These are phyloP conservation scores for Chamaenerion angustifolium DNA, from an alignment of 345 rosid species.

Conservation along the genomic window DNA sequence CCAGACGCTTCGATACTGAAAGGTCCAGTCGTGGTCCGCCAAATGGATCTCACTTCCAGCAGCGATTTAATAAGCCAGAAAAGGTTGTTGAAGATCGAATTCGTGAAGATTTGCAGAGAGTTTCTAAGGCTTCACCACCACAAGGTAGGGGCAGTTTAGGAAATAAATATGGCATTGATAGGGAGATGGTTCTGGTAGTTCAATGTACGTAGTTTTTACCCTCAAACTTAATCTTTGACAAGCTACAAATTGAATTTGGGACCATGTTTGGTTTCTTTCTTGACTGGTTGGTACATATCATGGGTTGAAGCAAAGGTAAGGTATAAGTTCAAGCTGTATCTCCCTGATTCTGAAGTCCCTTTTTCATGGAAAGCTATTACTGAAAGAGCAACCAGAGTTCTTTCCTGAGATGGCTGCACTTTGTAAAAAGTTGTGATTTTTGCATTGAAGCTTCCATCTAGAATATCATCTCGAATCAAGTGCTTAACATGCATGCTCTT, in stretches of 20 bases:
- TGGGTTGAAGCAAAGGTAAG: slow-evolving; percentile 90
- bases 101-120: slow-evolving; percentile 55
- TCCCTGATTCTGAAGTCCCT: slow-evolving; percentile 46
- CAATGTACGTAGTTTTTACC: slow-evolving; percentile 31
- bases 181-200: slow-evolving; percentile 54
- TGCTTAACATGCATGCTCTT: slow-evolving; percentile 67
- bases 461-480: slow-evolving; percentile 41
- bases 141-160: slow-evolving; percentile 97
- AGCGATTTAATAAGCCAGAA: slow-evolving; percentile 55
- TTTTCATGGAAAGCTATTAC: slow-evolving; percentile 32
- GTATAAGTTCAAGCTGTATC: slow-evolving; percentile 65
- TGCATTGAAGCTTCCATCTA: slow-evolving; percentile 37
- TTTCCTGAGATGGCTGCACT: slow-evolving; percentile 38
- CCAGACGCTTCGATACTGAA: slow-evolving; percentile 49
- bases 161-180: slow-evolving; percentile 48
- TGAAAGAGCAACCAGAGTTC: slow-evolving; percentile 32
- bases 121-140: slow-evolving; percentile 79
- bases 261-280: slow-evolving; percentile 15
- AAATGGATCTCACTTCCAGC: slow-evolving; percentile 53
- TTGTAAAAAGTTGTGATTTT: slow-evolving; percentile 27
- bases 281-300: slow-evolving; percentile 28
- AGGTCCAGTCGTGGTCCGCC: slow-evolving; percentile 43
- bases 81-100: slow-evolving; percentile 52
- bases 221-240: slow-evolving; percentile 5
- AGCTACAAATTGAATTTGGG: slow-evolving; percentile 3